Conservation (phyloP, 1,284 basidiomycete genomes). For the Microbotryum lychnidis-dioicae region DNA sequence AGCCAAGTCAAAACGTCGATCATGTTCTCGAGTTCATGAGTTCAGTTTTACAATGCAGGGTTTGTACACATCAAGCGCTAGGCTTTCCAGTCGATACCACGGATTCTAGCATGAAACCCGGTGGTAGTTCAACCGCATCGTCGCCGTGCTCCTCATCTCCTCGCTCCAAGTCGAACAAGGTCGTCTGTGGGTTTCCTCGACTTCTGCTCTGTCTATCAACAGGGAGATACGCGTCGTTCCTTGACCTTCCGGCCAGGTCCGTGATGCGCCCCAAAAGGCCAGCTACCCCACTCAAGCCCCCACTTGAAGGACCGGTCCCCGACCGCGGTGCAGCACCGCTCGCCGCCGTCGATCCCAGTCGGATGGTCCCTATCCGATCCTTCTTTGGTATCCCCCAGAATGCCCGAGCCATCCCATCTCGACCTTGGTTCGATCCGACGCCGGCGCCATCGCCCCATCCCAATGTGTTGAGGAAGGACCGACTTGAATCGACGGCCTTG, state of each 20-base stretch:
- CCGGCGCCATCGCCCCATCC: constrained; percentile 1
- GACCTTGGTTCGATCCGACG: background rate
- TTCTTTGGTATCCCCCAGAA: constrained; percentile 14
- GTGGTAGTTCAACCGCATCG: constrained; percentile 18
- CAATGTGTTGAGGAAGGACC: constrained; percentile 9
- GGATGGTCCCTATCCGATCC: constrained; percentile 13
- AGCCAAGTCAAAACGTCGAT: too few species aligned
- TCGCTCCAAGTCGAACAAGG: constrained; percentile 8
- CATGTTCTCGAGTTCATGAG: too few species aligned
- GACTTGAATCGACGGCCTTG: background rate
- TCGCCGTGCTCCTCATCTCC: constrained; percentile 2
- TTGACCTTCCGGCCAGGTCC: too few species aligned
- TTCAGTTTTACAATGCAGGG: too few species aligned
- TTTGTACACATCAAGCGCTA: too few species aligned
- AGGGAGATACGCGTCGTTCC: too few species aligned
- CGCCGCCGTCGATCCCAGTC: background rate
- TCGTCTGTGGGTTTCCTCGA: background rate
- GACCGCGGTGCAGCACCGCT: too few species aligned
- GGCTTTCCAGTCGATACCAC: too few species aligned
- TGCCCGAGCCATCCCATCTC: constrained; percentile 9
- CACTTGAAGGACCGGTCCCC: background rate
- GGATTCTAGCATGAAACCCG: background rate
- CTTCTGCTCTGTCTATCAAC: too few species aligned
- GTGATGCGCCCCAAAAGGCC: too few species aligned
- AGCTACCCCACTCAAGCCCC: too few species aligned